phyloP scores from a whole-genome alignment of 2,329 filamentous ascomycete genomes.

The Fusarium sp. region DNA sequence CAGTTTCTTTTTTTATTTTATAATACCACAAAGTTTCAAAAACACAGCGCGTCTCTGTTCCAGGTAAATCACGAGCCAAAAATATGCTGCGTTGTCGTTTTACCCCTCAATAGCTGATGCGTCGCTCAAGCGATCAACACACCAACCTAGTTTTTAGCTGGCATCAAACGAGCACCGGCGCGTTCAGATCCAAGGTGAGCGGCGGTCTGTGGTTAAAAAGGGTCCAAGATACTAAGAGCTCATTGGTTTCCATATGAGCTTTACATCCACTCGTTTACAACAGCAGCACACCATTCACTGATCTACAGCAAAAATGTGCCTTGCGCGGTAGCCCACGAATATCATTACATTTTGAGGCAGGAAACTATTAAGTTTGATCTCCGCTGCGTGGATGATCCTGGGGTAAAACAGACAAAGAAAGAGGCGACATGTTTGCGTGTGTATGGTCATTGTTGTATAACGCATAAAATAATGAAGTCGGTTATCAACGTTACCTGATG shows the following conservation, averaged over 20 bases:
- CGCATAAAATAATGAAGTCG: not conserved
- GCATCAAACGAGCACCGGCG: slow-evolving; percentile 3
- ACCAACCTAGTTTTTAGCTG: slow-evolving; percentile 20
- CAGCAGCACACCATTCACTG: slow-evolving; percentile 33
- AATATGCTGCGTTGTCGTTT: slow-evolving; percentile 1
- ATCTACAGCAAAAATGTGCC: slow-evolving; percentile 27
- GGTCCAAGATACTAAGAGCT: slow-evolving; percentile 4
- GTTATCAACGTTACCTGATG: not conserved
- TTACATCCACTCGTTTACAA: slow-evolving; percentile 20
- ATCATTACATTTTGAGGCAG: not conserved
- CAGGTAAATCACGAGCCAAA: not conserved
- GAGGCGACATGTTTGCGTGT: not conserved
- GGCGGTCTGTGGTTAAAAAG: slow-evolving; percentile 13
- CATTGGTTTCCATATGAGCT: slow-evolving; percentile 13
- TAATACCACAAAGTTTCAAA: not conserved
- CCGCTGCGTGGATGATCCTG: not conserved
- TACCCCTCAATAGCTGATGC: slow-evolving; percentile 22
- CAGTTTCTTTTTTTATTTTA: slow-evolving; percentile 3
- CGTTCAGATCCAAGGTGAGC: slow-evolving; percentile 6
- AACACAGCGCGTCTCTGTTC: not conserved
- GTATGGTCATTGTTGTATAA: not conserved
- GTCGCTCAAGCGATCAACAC: slow-evolving; percentile 27
- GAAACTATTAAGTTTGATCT: slow-evolving; percentile 4
- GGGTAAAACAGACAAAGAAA: not conserved
- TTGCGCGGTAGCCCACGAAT: not conserved